Percentiles rank a stretch among this genome's conserved stretches.
phyloP scores from a whole-genome alignment of 192 early-diverging fungal genomes.

The Lunasporangiospora selenospora region DNA sequence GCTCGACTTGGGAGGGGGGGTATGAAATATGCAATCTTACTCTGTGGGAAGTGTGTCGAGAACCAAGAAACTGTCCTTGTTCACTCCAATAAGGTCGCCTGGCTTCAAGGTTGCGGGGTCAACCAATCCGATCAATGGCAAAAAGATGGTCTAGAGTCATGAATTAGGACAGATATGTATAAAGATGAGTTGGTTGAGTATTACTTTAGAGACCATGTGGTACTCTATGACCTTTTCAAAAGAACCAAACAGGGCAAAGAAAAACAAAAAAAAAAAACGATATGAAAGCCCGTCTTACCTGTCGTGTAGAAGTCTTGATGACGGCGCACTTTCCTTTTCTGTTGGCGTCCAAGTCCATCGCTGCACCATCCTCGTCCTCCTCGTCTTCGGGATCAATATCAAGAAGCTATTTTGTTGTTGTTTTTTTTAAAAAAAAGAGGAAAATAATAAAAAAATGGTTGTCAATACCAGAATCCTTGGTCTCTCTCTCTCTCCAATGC shows the following conservation, averaged over 20 bases:
- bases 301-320: slow-evolving; percentile 93
- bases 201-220: neutral
- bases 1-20: neutral
- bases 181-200: neutral
- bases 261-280: neutral
- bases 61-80: slow-evolving; percentile 97
- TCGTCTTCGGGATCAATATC: slow-evolving; percentile 91
- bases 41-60: slow-evolving; percentile 96
- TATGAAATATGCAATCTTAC: slow-evolving; percentile 51
- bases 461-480: too few relatives aligned
- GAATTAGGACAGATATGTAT: neutral
- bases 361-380: slow-evolving; percentile 94
- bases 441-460: neutral
- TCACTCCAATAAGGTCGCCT: slow-evolving; percentile 97
- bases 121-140: slow-evolving; percentile 97
- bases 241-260: neutral
- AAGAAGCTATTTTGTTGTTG: slow-evolving; percentile 84
- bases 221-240: neutral
- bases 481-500: too few relatives aligned
- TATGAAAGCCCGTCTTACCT: slow-evolving; percentile 57
- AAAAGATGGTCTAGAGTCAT: slow-evolving; percentile 83
- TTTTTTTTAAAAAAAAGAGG: neutral
- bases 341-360: slow-evolving; percentile 91
- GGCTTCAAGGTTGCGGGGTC: slow-evolving; percentile 88
- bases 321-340: slow-evolving; percentile 97